Conservation (phyloP, 257 asterid species). For the Ilex aquifolium region DNA sequence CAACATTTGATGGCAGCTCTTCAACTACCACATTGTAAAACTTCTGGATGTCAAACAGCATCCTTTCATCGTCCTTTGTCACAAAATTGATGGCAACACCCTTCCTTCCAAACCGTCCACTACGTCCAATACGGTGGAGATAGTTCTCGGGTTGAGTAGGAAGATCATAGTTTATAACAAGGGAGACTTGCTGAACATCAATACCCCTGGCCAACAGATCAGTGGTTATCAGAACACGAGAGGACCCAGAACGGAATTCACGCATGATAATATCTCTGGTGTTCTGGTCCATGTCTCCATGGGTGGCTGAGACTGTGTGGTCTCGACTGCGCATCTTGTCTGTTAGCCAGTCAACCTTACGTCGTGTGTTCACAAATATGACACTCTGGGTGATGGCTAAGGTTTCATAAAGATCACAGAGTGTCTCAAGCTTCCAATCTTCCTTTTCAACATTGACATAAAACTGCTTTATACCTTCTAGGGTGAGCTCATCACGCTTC, state of each 20-base stretch:
- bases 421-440: constrained; percentile 20
- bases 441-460: constrained; percentile 15
- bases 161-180: constrained; percentile 20
- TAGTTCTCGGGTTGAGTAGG: constrained; percentile 25
- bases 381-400: constrained; percentile 21
- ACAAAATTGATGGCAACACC: constrained; percentile 16
- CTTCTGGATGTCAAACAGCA: constrained; percentile 15
- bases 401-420: constrained; percentile 17
- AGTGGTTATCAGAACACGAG: constrained; percentile 22
- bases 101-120: constrained; percentile 22
- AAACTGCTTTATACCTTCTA: constrained; percentile 20
- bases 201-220: constrained; percentile 23
- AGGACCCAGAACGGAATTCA: constrained; percentile 17
- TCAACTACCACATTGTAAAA: constrained; percentile 15
- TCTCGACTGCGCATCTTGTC: constrained; percentile 20
- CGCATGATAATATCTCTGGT: constrained; percentile 21
- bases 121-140: constrained; percentile 21
- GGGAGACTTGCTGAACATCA: constrained; percentile 23
- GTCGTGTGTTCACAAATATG: constrained; percentile 21
- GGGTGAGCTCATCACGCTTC: constrained; percentile 19
- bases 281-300: constrained; percentile 20
- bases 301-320: constrained; percentile 20
- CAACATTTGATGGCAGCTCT: constrained; percentile 18
- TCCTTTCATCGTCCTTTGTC: constrained; percentile 17
- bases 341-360: constrained; percentile 17